phyloP scores from a whole-genome alignment of 331 rosid genomes.

The Acacia concinna region DNA sequence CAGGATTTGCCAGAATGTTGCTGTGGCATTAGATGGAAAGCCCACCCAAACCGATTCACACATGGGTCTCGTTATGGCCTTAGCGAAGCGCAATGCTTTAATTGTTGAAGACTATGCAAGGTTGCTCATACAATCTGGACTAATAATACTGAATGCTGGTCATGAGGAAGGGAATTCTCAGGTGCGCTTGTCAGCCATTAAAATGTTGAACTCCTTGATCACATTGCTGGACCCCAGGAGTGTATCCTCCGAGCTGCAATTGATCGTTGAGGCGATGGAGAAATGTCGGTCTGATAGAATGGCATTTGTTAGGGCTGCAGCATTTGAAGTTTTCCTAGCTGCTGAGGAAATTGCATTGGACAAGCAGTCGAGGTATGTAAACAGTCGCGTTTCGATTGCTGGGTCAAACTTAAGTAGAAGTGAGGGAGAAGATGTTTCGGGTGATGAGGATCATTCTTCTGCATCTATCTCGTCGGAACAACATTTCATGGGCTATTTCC shows the following conservation, averaged over 20 bases:
- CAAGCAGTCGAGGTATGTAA: conserved; percentile 47
- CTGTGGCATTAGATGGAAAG: conserved; percentile 77
- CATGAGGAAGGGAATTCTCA: conserved; percentile 72
- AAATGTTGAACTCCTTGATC: conserved; percentile 87
- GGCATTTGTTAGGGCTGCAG: conserved; percentile 83
- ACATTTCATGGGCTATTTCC: conserved; percentile 58
- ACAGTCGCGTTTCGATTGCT: conserved; percentile 51
- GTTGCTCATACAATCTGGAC: conserved; percentile 66
- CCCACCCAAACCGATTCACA: conserved; percentile 75
- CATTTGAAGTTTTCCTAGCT: conserved; percentile 84
- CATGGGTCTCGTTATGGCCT: conserved; percentile 78
- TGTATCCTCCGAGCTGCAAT: conserved; percentile 66
- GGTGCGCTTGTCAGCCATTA: conserved; percentile 67
- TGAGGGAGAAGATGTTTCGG: conserved; percentile 42
- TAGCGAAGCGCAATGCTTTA: conserved; percentile 77
- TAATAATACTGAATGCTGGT: conserved; percentile 55
- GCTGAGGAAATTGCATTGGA: conserved; percentile 57
- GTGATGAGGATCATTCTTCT: conserved; percentile 49
- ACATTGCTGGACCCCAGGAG: conserved; percentile 78
- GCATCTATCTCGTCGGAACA: conserved; percentile 69
- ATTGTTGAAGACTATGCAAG: conserved; percentile 93
- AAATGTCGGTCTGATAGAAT: conserved; percentile 71
- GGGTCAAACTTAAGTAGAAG: conserved; percentile 66
- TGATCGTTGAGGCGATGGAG: conserved; percentile 77
- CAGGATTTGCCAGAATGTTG: conserved; percentile 80